Evolutionary conservation across 306 rosid species (phyloP).

Genomic region (Inga leiocalycina): DNA sequence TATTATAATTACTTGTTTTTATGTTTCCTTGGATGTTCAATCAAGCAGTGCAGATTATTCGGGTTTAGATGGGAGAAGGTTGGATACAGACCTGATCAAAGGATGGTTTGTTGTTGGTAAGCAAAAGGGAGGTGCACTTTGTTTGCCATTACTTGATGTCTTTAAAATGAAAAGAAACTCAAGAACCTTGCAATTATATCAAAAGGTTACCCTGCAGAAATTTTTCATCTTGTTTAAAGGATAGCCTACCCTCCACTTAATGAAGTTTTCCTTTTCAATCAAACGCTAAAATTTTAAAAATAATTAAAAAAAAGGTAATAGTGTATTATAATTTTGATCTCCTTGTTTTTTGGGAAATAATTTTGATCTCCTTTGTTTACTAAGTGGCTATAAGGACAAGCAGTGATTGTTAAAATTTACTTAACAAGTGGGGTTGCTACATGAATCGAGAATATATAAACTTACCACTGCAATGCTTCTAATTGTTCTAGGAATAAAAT

Average conservation of each 20-base stretch:
- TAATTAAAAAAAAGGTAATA: neutral
- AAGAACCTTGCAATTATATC: neutral
- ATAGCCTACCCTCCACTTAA: constrained; percentile 1
- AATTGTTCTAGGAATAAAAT: neutral
- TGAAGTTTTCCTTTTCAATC: neutral
- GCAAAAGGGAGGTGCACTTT: neutral
- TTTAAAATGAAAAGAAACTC: neutral
- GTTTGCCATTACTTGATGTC: neutral
- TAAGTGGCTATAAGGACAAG: neutral
- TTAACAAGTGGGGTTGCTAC: neutral
- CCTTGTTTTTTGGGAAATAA: neutral
- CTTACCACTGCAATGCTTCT: neutral
- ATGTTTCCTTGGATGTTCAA: neutral
- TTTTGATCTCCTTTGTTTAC: neutral
- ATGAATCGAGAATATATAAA: neutral
- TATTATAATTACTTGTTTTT: neutral
- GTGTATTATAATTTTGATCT: neutral
- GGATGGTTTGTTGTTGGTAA: neutral
- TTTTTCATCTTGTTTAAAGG: neutral
- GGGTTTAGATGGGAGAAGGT: constrained; percentile 7
- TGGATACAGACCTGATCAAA: neutral
- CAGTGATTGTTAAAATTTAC: neutral
- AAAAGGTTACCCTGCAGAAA: neutral
- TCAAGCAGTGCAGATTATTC: neutral
- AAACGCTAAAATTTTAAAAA: neutral